These are phyloP conservation scores for Camelina hispida DNA, from an alignment of 345 rosid genomes.

Conservation along the genomic window DNA sequence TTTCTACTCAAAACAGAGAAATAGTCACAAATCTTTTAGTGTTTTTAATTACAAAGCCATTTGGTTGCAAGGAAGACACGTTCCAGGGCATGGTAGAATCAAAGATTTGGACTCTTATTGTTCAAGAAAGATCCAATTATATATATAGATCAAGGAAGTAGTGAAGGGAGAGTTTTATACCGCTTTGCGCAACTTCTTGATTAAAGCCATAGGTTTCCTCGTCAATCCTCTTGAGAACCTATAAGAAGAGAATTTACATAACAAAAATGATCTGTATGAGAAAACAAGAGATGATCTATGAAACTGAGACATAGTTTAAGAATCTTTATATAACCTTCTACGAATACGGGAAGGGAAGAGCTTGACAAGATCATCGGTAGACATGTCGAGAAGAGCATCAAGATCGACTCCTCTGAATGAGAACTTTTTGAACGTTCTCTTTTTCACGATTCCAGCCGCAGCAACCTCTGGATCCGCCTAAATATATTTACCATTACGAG, in stretches of 20 bases:
- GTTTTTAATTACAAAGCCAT: neutral
- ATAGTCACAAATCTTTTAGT: neutral
- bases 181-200: constrained; percentile 67
- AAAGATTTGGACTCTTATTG: no score
- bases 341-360: constrained; percentile 67
- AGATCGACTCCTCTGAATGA: constrained; percentile 71
- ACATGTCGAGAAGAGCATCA: constrained; percentile 51
- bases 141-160: neutral
- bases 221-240: constrained; percentile 78
- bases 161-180: constrained; percentile 22
- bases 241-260: neutral
- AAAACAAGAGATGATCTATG: neutral
- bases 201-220: constrained; percentile 69
- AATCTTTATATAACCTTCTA: constrained; percentile 54
- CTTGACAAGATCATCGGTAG: constrained; percentile 67
- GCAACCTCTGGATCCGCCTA: constrained; percentile 60
- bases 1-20: constrained; percentile 49
- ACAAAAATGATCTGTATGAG: neutral
- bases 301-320: neutral
- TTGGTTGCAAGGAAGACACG: neutral
- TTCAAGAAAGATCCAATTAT: neutral
- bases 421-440: constrained; percentile 83
- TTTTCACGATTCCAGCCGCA: constrained; percentile 52
- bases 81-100: no score
- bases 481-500: neutral